Base-by-base conservation (phyloP, 2,329 filamentous ascomycete species). In the Raffaelea arxii region DNA sequence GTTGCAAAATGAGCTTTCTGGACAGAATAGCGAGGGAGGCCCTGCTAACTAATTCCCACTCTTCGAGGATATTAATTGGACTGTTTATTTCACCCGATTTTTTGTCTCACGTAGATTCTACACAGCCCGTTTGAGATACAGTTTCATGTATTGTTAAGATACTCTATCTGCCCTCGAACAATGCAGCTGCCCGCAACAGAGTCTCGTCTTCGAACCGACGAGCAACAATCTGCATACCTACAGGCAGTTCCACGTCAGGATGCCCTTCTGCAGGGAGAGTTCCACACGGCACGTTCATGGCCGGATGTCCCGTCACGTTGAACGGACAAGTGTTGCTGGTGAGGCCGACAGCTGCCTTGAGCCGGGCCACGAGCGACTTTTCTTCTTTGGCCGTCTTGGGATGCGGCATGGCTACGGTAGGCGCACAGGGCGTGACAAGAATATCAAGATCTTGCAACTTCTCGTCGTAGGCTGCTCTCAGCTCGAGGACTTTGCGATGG, bases 221-320 rank as follows among this genome's bases (percentile, higher is more conserved):
- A 0, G 57, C 59, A 12, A 62, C 49, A 4, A 64, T 52, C 51
- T 62, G 60, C 59, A 63, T 62, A 2, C 54, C 58, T 14, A 63
- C 53, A 1, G 61, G 60, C 27, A 62, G 46, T 16, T 44, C 35
- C 18, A 50, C 58, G 9, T 50, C 51, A 10, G 49, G 49, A 1
- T 44, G 48, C 5, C 51, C 54, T 4, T 43, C 47, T 3, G 46
- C 54, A 11, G 39, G 38, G 1, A 51, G 54, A 49, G 54, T 60
- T 4, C 68, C 56, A 23, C 64, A 65, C 6, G 71, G 71, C 41
- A 75, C 66, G 41, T 58, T 67, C 56, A 75, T 54, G 0, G 62
- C 71, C 3, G 70, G 70, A 57, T 75, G 71, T 0, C 70, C 71
- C 2, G 69, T 74, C 2, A 67, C 56, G 57, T 75, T 74, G 55